These are phyloP conservation scores for Pluteus cervinus DNA, from an alignment of 768 basidiomycete species.

Conservation along the genomic window DNA sequence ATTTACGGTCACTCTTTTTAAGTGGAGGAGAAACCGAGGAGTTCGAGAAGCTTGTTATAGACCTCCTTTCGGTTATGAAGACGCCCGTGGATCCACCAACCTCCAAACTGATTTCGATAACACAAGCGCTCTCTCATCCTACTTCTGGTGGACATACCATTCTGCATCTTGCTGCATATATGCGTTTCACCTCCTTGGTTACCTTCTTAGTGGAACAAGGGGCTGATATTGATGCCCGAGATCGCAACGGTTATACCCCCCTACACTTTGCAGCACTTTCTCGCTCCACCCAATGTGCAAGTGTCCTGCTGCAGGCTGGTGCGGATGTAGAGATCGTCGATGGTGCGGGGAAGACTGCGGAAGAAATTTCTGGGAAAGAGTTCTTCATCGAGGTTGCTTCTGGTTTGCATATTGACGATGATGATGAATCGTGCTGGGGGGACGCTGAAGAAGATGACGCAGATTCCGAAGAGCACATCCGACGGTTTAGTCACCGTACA, in stretches of 20 bases:
- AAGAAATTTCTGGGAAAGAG: conserved; percentile 46
- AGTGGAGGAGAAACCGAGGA: conserved; percentile 48
- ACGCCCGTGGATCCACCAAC: conserved; percentile 42
- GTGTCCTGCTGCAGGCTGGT: conserved; percentile 68
- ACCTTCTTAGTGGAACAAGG: conserved; percentile 65
- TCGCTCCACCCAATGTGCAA: conserved; percentile 56
- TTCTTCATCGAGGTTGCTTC: conserved; percentile 35
- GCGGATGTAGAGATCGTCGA: conserved; percentile 78
- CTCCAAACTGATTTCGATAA: conserved; percentile 34
- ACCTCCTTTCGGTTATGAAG: conserved; percentile 78
- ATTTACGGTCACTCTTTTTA: conserved; percentile 54
- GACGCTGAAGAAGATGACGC: conserved; percentile 64
- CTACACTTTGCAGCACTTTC: conserved; percentile 78
- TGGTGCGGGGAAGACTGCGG: conserved; percentile 61
- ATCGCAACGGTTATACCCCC: conserved; percentile 87
- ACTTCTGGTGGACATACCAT: conserved; percentile 78
- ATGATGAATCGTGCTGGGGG: conserved; percentile 36
- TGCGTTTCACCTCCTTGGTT: conserved; percentile 68
- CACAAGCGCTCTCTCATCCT: conserved; percentile 60
- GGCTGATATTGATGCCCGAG: conserved; percentile 78
- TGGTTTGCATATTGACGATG: conserved; percentile 19
- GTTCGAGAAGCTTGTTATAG: conserved; percentile 73
- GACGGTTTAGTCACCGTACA: conserved; percentile 24
- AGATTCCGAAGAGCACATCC: conserved; percentile 25
- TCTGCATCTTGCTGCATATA: conserved; percentile 80